Evolutionary conservation across 441 rosid genomes (phyloP), one percentile per base, ranked within the genome.

Genomic region (Brassica balearica): DNA sequence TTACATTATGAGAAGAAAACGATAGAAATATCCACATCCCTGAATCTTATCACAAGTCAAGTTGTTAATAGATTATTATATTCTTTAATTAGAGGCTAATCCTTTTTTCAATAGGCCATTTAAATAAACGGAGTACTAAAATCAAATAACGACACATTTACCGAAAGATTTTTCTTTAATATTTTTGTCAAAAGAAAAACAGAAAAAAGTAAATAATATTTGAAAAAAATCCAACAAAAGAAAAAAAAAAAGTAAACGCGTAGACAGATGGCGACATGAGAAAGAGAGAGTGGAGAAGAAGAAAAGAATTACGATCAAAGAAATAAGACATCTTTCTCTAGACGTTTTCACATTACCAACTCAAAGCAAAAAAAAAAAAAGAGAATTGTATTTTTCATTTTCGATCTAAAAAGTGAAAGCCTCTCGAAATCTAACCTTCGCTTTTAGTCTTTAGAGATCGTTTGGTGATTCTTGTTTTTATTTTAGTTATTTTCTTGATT

Each of bases 221-320:
- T 55, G 23, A 41, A 67, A 25, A 73, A 73, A 22, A 53, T 60
- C 23, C 43, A 38, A 55, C 60, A 15, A 55, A 55, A 80, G 32
- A 27, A 23, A 67, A 36, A 75, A 5, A 5, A 80, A 27, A 76
- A 74, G 91, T 92, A 92, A 87, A 72, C 99, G 97, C 99, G 98
- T 95, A 82, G 86, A 89, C 85, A 88, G 97, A 88, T 93, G 82
- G 81, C 83, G 87, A 86, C 85, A 9, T 58, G 56, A 84, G 72
- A 64, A 12, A 55, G 60, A 55, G 60, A 55, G 60, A 55, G 60
- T 55, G 80, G 78, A 36, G 69, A 41, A 68, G 81, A 77, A 81
- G 81, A 81, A 84, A 75, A 59, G 74, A 79, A 81, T 60, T 82
- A 77, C 46, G 63, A 77, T 58, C 66, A 61, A 56, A 70, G 77